Evolutionary conservation across 345 rosid species (phyloP).

Genomic region (Eucalyptus regnans): DNA sequence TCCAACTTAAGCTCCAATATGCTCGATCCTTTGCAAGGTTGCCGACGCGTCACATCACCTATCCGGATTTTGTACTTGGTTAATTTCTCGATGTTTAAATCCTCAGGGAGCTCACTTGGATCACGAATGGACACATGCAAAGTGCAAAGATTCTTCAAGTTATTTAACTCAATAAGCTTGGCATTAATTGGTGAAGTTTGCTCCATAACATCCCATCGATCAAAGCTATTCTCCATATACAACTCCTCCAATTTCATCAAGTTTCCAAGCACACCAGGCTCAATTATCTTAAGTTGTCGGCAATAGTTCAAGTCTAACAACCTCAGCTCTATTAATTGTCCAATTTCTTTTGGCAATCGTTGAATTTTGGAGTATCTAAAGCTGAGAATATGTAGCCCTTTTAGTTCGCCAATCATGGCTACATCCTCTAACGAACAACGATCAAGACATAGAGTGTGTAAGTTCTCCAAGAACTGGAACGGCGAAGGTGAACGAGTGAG

Average conservation of each 20-base stretch:
- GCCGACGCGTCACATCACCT: fast-evolving
- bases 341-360: background rate
- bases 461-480: fast-evolving
- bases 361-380: background rate
- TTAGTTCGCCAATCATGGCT: background rate
- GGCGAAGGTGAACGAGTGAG: background rate
- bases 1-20: fast-evolving
- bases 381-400: background rate
- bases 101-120: fast-evolving
- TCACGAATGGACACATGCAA: background rate
- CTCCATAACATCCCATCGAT: background rate
- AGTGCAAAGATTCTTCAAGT: background rate
- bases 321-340: background rate
- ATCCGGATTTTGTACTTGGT: background rate
- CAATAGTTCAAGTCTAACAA: background rate
- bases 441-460: background rate
- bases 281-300: background rate
- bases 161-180: background rate
- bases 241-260: background rate
- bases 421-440: background rate
- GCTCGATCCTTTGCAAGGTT: fast-evolving
- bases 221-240: background rate
- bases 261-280: background rate
- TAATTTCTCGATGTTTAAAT: background rate
- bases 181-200: background rate